Conservation (phyloP, 2,329 filamentous ascomycete genomes). For the Diplodia mutila region DNA sequence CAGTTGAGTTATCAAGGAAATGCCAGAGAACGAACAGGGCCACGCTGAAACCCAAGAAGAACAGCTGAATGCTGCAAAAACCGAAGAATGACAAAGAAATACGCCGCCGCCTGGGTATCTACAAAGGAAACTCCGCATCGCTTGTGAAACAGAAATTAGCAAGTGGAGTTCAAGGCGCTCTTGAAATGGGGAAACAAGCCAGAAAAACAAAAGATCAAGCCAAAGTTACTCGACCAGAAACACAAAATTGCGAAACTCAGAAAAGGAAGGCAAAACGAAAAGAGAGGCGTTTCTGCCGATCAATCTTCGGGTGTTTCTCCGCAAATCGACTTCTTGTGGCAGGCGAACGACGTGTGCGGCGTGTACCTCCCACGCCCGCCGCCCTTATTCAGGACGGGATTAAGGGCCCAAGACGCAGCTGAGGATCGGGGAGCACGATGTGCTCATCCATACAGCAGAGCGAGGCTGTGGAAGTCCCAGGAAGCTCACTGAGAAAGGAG, state of each 20-base stretch:
- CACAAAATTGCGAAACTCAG: not conserved
- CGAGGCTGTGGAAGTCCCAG: not conserved
- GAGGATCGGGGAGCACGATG: not conserved
- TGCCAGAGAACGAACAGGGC: not conserved
- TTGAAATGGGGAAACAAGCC: not conserved
- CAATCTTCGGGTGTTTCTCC: not conserved
- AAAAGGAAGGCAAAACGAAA: not conserved
- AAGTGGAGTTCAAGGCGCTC: not conserved
- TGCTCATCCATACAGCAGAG: not conserved
- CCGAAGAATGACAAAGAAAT: slow-evolving; percentile 10
- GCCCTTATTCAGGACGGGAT: not conserved
- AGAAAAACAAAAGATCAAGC: not conserved
- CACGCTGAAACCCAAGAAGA: not conserved
- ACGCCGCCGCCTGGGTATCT: slow-evolving; percentile 9
- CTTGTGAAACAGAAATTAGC: not conserved
- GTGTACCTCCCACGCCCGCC: not conserved
- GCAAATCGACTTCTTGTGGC: not conserved
- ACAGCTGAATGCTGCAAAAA: not conserved
- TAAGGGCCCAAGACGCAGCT: not conserved
- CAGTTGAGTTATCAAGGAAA: not conserved
- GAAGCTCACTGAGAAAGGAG: not conserved
- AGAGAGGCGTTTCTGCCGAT: not conserved
- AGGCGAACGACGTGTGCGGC: not conserved
- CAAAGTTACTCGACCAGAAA: not conserved
- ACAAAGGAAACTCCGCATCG: slow-evolving; percentile 1